These are phyloP conservation scores for Aspergillus transmontanensis DNA, from an alignment of 2,329 filamentous ascomycete species.

Conservation along the genomic window DNA sequence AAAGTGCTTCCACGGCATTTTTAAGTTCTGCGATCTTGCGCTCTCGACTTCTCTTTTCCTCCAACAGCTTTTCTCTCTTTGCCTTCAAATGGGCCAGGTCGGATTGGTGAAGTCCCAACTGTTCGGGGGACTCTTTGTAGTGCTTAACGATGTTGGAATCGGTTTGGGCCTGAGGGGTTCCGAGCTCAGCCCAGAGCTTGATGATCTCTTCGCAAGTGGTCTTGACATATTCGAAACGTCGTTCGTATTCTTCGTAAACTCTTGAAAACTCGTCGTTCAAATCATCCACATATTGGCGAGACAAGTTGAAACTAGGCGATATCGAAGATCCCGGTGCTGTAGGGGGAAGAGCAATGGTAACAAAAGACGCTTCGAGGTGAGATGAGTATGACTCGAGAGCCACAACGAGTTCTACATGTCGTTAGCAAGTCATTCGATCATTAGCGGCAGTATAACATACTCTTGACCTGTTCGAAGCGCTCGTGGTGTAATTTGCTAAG, in stretches of 20 bases:
- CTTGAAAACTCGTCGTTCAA: constrained; percentile 90
- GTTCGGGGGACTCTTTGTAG: constrained; percentile 88
- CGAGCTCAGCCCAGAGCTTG: constrained; percentile 92
- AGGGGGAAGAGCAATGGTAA: constrained; percentile 82
- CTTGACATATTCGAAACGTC: constrained; percentile 75
- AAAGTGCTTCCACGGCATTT: constrained; percentile 77
- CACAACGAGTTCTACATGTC: constrained; percentile 76
- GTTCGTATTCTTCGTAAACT: constrained; percentile 95
- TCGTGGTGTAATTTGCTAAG: constrained; percentile 84
- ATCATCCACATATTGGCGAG: constrained; percentile 79
- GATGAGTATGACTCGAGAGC: constrained; percentile 95
- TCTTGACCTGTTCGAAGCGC: constrained; percentile 93
- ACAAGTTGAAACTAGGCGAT: constrained; percentile 87
- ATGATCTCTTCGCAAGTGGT: constrained; percentile 81
- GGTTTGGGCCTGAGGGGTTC: constrained; percentile 89
- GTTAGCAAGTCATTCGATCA: constrained; percentile 25
- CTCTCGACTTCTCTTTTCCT: constrained; percentile 87
- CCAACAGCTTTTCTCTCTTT: constrained; percentile 78
- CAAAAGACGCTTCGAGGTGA: constrained; percentile 87
- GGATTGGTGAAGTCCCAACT: constrained; percentile 87
- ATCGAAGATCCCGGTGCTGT: constrained; percentile 75
- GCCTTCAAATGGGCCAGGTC: constrained; percentile 73
- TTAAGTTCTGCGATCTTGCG: constrained; percentile 75
- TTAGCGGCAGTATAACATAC: constrained; percentile 53
- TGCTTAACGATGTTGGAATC: constrained; percentile 84